Conservation (phyloP, 192 early-diverging fungal genomes). For the Backusella tuberculispora region DNA sequence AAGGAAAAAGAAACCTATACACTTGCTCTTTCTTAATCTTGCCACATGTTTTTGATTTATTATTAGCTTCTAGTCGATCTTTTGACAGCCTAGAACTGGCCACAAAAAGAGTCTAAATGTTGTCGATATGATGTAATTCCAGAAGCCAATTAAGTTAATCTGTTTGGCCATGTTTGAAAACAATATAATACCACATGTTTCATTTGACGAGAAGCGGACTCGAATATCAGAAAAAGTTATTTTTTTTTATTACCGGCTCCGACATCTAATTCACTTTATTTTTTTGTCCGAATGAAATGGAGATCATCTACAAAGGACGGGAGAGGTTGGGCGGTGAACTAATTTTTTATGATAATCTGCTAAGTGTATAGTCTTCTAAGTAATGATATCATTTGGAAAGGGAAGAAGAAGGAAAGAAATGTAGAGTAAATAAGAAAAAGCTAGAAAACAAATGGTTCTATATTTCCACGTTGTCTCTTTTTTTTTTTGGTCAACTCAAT, state of each 20-base stretch:
- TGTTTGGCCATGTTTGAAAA: not conserved
- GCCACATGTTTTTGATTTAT: not conserved
- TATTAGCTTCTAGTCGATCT: not conserved
- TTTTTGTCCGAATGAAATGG: not conserved
- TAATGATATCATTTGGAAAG: not conserved
- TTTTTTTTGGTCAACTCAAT: not conserved
- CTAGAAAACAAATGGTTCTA: not conserved
- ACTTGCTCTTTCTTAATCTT: not conserved
- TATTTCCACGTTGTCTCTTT: not conserved
- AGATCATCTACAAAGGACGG: not conserved
- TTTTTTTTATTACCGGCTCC: not conserved
- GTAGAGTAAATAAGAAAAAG: not conserved
- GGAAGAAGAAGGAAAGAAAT: not conserved
- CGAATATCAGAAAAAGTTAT: not conserved
- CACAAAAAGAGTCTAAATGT: not conserved
- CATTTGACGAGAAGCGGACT: not conserved
- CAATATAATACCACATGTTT: constrained; percentile 1
- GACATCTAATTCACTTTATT: not conserved
- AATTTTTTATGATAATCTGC: not conserved
- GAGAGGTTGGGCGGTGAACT: not conserved
- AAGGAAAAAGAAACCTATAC: not conserved
- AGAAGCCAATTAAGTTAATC: not conserved
- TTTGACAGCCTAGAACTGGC: constrained; percentile 6
- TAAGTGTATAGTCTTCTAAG: not conserved
- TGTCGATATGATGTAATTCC: not conserved